Evolutionary conservation across 345 rosid genomes (phyloP).

Genomic region (Streptanthus diversifolius): DNA sequence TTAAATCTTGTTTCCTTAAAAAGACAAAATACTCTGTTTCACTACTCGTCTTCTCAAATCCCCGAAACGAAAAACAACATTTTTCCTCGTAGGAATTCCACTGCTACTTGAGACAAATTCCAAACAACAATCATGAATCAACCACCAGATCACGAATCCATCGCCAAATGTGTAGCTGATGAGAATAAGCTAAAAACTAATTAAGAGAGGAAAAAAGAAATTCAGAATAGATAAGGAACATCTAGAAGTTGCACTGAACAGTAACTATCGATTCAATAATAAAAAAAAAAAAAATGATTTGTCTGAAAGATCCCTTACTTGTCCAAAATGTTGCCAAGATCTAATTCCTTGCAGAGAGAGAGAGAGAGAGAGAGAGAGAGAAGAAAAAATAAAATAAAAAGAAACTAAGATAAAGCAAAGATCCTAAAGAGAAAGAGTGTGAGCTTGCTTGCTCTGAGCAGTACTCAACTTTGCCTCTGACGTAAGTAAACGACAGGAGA

Average conservation of each 20-base stretch:
- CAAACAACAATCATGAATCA: neutral
- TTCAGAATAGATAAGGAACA: neutral
- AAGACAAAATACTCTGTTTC: neutral
- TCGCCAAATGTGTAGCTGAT: conserved; percentile 3
- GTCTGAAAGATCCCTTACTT: conserved; percentile 23
- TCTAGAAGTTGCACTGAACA: conserved; percentile 22
- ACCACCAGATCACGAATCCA: conserved; percentile 6
- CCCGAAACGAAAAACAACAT: neutral
- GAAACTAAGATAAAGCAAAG: neutral
- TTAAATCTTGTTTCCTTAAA: neutral
- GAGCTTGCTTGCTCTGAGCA: neutral
- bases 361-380: neutral
- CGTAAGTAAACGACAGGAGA: conserved; percentile 28
- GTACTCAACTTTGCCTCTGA: conserved; percentile 25
- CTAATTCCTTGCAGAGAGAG: neutral
- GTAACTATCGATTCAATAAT: conserved; percentile 11
- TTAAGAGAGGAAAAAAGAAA: neutral
- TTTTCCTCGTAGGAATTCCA: neutral
- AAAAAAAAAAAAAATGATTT: neutral
- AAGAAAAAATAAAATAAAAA: neutral
- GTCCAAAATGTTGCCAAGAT: conserved; percentile 14
- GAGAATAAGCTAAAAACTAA: neutral
- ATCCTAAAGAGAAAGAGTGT: conserved; percentile 13
- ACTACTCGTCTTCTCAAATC: neutral
- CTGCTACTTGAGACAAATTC: neutral